Evolutionary conservation across 2,329 filamentous ascomycete genomes (phyloP).

Genomic region (Aspergillus puulaauensis): DNA sequence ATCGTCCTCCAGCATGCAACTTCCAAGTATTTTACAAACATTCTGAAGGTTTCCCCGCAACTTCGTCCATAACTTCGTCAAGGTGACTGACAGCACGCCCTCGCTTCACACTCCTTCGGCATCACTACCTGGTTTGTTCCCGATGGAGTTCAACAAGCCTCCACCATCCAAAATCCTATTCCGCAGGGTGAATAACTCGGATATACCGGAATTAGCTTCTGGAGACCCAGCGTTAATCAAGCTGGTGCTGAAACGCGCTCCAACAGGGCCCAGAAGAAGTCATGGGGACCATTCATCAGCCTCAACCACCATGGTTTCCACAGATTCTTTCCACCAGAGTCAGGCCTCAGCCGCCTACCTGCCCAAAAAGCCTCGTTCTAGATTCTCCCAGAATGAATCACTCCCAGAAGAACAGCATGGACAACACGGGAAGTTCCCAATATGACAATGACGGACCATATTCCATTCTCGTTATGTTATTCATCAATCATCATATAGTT

Average conservation of each 20-base stretch:
- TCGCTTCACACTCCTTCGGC: not conserved
- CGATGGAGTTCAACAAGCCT: not conserved
- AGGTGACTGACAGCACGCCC: not conserved
- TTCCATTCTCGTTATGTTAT: not conserved
- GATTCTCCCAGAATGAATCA: not conserved
- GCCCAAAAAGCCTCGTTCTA: not conserved
- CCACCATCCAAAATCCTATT: not conserved
- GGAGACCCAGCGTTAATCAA: not conserved
- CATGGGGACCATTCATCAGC: not conserved
- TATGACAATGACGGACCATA: slow-evolving; percentile 10
- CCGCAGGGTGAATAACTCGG: not conserved
- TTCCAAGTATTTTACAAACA: not conserved
- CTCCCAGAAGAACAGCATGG: not conserved
- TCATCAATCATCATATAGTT: not conserved
- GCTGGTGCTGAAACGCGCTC: not conserved
- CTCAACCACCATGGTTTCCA: not conserved
- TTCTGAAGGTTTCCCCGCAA: not conserved
- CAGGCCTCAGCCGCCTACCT: not conserved
- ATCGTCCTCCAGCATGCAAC: not conserved
- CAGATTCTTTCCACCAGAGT: not conserved
- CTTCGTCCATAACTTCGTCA: not conserved
- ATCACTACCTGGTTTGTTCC: not conserved
- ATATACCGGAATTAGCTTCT: not conserved
- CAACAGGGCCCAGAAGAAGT: not conserved
- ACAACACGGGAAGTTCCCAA: slow-evolving; percentile 11